phyloP scores from a whole-genome alignment of 164 flowering plant genomes.

The Umbellularia californica region DNA sequence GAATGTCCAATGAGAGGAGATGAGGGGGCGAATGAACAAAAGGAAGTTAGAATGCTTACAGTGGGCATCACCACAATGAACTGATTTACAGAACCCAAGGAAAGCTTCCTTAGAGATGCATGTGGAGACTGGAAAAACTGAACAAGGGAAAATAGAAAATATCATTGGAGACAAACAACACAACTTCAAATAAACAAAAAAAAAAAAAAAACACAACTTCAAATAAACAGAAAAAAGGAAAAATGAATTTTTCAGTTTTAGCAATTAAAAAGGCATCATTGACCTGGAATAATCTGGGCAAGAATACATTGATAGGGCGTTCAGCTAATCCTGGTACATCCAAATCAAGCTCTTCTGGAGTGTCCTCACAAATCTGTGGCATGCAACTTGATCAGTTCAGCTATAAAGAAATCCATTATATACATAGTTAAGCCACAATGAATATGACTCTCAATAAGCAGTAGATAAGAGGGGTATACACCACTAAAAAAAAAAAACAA shows the following conservation, averaged over 20 bases:
- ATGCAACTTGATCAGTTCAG: constrained; percentile 10
- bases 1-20: not conserved
- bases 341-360: constrained; percentile 87
- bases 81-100: constrained; percentile 85
- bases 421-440: not conserved
- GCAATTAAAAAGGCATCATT: constrained; percentile 1
- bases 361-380: constrained; percentile 89
- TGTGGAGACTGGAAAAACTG: constrained; percentile 97
- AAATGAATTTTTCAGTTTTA: not conserved
- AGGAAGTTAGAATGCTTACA: constrained; percentile 40
- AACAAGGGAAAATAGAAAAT: constrained; percentile 2
- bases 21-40: too few species aligned
- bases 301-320: constrained; percentile 80
- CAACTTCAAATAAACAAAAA: constrained; percentile 5
- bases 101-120: constrained; percentile 75
- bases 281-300: constrained; percentile 87
- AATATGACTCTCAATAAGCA: too few species aligned
- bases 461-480: too few species aligned
- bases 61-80: constrained; percentile 93
- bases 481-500: too few species aligned
- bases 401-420: not conserved
- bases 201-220: constrained; percentile 1
- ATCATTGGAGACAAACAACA: not conserved
- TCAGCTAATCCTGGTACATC: constrained; percentile 87
- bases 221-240: not conserved